A percentile compares a stretch with the other conserved stretches of the same genome.
These are phyloP conservation scores for Pythium angustatum DNA, from an alignment of 352 stramenopile species.

Conservation along the genomic window DNA sequence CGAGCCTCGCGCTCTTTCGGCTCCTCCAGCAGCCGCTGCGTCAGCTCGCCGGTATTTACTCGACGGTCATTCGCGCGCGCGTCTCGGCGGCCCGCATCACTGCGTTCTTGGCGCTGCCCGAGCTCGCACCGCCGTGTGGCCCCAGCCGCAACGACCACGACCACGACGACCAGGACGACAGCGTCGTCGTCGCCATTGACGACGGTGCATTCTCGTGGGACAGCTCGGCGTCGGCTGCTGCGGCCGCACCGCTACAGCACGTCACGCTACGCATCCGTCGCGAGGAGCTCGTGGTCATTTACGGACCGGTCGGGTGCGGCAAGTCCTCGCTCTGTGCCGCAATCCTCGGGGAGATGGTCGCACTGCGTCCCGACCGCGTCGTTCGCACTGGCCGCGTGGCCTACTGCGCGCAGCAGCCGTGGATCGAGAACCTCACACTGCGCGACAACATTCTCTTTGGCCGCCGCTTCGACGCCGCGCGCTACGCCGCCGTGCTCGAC, in stretches of 20 bases:
- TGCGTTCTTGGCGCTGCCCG: slow-evolving; percentile 47
- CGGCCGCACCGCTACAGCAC: slow-evolving; percentile 31
- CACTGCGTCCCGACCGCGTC: neutral
- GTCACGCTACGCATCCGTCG: slow-evolving; percentile 58
- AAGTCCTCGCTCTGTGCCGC: slow-evolving; percentile 91
- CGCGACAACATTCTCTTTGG: slow-evolving; percentile 91
- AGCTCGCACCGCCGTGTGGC: slow-evolving; percentile 31
- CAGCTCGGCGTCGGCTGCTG: neutral
- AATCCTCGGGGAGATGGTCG: slow-evolving; percentile 53
- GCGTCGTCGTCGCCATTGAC: neutral
- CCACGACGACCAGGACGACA: neutral
- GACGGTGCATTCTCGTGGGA: neutral
- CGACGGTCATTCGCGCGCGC: slow-evolving; percentile 79
- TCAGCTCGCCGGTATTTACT: slow-evolving; percentile 38
- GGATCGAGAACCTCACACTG: slow-evolving; percentile 69
- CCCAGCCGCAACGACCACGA: neutral
- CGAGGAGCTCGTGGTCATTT: slow-evolving; percentile 83
- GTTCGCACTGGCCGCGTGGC: slow-evolving; percentile 29
- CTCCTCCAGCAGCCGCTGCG: slow-evolving; percentile 56
- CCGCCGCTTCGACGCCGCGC: slow-evolving; percentile 32
- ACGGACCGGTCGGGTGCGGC: slow-evolving; percentile 88
- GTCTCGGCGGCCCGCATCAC: slow-evolving; percentile 52
- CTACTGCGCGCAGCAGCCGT: slow-evolving; percentile 76
- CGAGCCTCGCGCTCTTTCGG: slow-evolving; percentile 67
- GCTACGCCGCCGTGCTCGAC: slow-evolving; percentile 44